phyloP scores from a whole-genome alignment of 257 asterid genomes.

The Cordia subcordata region DNA sequence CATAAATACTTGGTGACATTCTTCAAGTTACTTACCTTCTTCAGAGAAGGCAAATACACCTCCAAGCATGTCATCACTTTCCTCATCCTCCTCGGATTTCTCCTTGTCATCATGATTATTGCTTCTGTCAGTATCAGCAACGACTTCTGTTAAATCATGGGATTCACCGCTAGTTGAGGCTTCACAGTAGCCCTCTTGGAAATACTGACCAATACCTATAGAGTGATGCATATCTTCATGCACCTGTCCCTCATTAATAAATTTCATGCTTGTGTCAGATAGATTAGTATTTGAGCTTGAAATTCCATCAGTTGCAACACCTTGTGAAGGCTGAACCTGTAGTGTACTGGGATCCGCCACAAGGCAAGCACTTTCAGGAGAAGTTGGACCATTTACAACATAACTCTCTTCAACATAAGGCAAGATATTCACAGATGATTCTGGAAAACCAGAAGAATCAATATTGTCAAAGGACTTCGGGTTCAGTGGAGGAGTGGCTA shows the following conservation, averaged over 20 bases:
- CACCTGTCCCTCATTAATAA: constrained; percentile 25
- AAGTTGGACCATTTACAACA: constrained; percentile 28
- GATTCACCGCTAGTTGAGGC: constrained; percentile 28
- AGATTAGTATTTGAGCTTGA: constrained; percentile 35
- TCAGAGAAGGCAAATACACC: constrained; percentile 47
- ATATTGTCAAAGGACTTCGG: constrained; percentile 2
- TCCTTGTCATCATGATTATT: constrained; percentile 26
- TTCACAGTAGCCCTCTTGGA: constrained; percentile 45
- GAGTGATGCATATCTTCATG: constrained; percentile 42
- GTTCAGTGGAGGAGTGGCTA: constrained; percentile 14
- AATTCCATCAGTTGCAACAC: constrained; percentile 28
- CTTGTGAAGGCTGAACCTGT: constrained; percentile 21
- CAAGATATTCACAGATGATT: constrained; percentile 23
- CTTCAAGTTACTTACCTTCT: constrained; percentile 26
- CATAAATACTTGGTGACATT: background rate
- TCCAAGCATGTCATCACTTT: constrained; percentile 42
- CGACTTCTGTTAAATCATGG: constrained; percentile 20
- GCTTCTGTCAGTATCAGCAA: constrained; percentile 25
- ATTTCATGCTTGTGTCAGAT: constrained; percentile 29
- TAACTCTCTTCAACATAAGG: constrained; percentile 27
- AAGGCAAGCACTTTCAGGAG: constrained; percentile 21
- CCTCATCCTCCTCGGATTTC: constrained; percentile 30
- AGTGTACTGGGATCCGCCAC: constrained; percentile 17
- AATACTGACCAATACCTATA: constrained; percentile 33
- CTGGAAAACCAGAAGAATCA: constrained; percentile 14